Conservation (phyloP, 768 basidiomycete species). For the Amanita thiersii region DNA sequence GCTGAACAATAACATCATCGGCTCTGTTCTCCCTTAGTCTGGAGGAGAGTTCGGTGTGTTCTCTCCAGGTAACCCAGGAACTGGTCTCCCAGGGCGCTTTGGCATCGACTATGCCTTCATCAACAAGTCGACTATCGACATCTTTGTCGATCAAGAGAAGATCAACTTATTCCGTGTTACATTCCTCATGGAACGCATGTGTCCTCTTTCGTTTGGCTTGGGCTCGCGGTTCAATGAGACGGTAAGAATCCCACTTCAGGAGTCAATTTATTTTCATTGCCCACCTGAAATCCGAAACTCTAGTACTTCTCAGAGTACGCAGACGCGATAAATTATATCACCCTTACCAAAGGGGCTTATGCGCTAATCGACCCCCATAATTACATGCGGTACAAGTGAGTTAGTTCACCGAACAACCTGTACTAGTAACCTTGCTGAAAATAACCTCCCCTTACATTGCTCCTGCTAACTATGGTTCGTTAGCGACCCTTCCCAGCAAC, state of each 20-base stretch:
- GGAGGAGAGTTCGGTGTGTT: slow-evolving; percentile 40
- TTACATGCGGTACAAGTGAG: no score
- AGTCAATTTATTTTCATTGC: no score
- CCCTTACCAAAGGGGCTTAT: no score
- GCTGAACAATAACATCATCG: not conserved
- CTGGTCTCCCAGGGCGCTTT: slow-evolving; percentile 36
- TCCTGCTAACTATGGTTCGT: not conserved
- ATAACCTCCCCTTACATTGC: not conserved
- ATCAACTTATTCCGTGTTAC: slow-evolving; percentile 43
- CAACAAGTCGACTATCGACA: slow-evolving; percentile 38
- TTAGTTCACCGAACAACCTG: no score
- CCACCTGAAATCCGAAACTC: no score
- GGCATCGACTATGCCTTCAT: slow-evolving; percentile 38
- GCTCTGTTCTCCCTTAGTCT: slow-evolving; percentile 20
- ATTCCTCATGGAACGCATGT: slow-evolving; percentile 41
- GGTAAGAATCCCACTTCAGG: no score
- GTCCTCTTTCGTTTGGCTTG: slow-evolving; percentile 28
- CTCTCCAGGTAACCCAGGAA: slow-evolving; percentile 23
- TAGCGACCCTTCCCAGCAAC: slow-evolving; percentile 36
- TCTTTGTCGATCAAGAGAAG: slow-evolving; percentile 38
- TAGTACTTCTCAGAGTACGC: no score
- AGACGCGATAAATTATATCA: no score
- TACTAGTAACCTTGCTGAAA: no score
- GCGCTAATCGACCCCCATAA: no score
- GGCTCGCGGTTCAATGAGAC: slow-evolving; percentile 38